These are phyloP conservation scores for Pontederia paniculata DNA, from an alignment of 176 grass and related monocot species.

Conservation along the genomic window DNA sequence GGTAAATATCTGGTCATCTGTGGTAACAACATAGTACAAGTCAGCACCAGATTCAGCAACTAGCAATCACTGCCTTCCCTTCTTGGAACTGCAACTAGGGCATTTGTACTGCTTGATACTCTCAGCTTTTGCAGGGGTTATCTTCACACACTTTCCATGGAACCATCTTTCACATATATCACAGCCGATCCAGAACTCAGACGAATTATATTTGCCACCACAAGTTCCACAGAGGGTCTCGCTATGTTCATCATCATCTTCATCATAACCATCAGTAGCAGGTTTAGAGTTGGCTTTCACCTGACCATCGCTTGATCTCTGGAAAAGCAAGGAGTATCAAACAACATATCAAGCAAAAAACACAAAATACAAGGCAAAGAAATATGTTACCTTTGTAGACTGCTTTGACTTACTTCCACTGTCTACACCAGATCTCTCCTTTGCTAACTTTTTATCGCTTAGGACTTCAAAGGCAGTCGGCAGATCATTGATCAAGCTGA, in stretches of 20 bases:
- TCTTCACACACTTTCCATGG: constrained; percentile 96
- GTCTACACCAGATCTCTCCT: constrained; percentile 55
- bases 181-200: constrained; percentile 93
- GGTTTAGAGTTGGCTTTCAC: constrained; percentile 44
- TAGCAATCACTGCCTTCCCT: constrained; percentile 39
- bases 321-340: background rate
- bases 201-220: constrained; percentile 61
- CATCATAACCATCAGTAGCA: constrained; percentile 50
- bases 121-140: constrained; percentile 85
- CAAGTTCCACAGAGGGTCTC: constrained; percentile 89
- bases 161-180: constrained; percentile 94
- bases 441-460: constrained; percentile 37
- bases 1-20: too few species aligned
- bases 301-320: constrained; percentile 54
- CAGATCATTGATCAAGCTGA: constrained; percentile 88
- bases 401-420: constrained; percentile 64
- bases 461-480: constrained; percentile 84
- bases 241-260: constrained; percentile 77
- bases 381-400: constrained; percentile 47
- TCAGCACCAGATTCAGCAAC: too few species aligned
- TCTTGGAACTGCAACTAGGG: constrained; percentile 80
- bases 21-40: too few species aligned
- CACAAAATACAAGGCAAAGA: background rate
- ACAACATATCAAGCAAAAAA: background rate
- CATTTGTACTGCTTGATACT: constrained; percentile 99